Conservation (phyloP, 345 rosid species). For the Physaria fendleri region DNA sequence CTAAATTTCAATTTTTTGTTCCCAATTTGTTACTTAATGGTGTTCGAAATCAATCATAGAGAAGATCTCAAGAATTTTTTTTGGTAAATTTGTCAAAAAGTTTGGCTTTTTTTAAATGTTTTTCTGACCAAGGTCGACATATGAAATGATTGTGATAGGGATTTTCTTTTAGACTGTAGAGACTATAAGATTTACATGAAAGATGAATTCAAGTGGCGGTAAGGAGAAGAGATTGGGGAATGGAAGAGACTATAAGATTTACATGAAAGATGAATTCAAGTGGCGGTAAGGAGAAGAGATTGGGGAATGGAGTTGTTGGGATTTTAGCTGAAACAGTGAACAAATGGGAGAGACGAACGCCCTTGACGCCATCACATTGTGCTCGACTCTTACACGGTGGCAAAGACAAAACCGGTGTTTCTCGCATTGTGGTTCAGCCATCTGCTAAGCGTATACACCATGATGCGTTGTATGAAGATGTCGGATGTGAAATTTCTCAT, state of each 20-base stretch:
- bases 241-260: constrained; percentile 29
- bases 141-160: background rate
- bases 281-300: constrained; percentile 31
- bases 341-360: constrained; percentile 94
- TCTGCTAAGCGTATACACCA: constrained; percentile 87
- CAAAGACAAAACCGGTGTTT: constrained; percentile 58
- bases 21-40: background rate
- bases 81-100: background rate
- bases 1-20: background rate
- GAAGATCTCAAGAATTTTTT: too few species aligned
- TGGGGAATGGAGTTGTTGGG: constrained; percentile 90
- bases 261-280: constrained; percentile 5
- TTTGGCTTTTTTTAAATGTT: background rate
- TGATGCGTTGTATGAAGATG: constrained; percentile 69
- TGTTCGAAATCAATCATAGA: background rate
- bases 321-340: constrained; percentile 68
- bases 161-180: background rate
- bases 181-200: background rate
- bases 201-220: constrained; percentile 7
- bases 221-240: constrained; percentile 57
- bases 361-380: constrained; percentile 83
- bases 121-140: background rate
- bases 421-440: constrained; percentile 79
- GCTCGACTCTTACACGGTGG: constrained; percentile 76
- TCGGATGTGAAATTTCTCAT: constrained; percentile 78